Evolutionary conservation across 306 rosid species (phyloP).

Genomic region (Cucurbita argyrosperma): DNA sequence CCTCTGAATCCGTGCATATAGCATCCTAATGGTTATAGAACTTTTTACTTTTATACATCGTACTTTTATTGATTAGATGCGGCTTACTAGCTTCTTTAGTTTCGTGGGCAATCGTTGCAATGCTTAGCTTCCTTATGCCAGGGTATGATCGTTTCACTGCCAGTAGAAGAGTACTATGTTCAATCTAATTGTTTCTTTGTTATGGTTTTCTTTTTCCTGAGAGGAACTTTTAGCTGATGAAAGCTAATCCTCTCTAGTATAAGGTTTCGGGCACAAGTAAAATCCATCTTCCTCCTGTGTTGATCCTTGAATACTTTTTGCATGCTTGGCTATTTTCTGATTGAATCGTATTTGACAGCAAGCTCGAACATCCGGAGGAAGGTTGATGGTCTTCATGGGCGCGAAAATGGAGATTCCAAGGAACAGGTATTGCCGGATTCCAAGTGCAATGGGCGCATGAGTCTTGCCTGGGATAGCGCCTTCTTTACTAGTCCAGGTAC

Average conservation of each 20-base stretch:
- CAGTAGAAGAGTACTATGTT: neutral
- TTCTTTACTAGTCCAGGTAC: constrained; percentile 51
- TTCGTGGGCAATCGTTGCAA: neutral
- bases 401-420: constrained; percentile 5
- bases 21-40: neutral
- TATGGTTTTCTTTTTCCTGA: neutral
- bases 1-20: too few species aligned
- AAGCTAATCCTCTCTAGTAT: neutral
- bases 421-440: constrained; percentile 8
- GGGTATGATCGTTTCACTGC: neutral
- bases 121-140: neutral
- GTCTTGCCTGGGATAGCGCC: constrained; percentile 74
- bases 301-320: neutral
- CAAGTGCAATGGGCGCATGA: constrained; percentile 29
- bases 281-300: neutral
- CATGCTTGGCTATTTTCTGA: neutral
- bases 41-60: neutral
- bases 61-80: neutral
- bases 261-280: neutral
- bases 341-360: constrained; percentile 4
- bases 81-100: neutral
- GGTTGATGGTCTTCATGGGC: constrained; percentile 21
- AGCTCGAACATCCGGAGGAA: constrained; percentile 26
- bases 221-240: neutral
- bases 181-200: neutral